Evolutionary conservation across 441 rosid species (phyloP).

Genomic region (Metrosideros polymorpha): DNA sequence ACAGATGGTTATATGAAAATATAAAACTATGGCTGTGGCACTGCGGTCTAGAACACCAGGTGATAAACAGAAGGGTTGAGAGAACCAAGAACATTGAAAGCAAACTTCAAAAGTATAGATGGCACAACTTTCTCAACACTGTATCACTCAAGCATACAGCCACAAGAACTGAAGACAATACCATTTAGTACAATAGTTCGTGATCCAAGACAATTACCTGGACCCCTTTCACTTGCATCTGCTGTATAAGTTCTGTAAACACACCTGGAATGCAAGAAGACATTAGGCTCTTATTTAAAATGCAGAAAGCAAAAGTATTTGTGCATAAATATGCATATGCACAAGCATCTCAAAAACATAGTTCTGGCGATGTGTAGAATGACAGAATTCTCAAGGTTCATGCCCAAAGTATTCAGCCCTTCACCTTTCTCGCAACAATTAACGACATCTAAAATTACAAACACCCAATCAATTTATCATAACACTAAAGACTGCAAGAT

Average conservation of each 20-base stretch:
- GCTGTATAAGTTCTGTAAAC: conserved; percentile 97
- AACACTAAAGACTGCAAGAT: neutral
- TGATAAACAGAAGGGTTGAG: neutral
- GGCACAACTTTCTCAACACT: neutral
- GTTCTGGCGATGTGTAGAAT: neutral
- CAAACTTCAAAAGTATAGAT: neutral
- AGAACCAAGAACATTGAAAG: neutral
- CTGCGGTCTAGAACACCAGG: neutral
- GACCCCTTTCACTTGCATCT: conserved; percentile 94
- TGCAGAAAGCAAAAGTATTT: neutral
- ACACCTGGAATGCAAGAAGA: conserved; percentile 52
- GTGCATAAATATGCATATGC: neutral
- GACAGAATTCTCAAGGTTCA: neutral
- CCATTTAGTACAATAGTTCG: neutral
- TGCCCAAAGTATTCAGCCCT: neutral
- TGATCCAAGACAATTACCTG: conserved; percentile 40
- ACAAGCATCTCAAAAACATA: neutral
- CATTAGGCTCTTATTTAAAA: neutral
- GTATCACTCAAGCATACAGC: neutral
- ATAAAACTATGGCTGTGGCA: neutral
- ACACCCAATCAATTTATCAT: neutral
- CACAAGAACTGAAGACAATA: neutral
- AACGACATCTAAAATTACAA: neutral
- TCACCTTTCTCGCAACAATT: neutral
- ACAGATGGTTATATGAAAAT: neutral